phyloP scores from a whole-genome alignment of 345 rosid species.

The Zanthoxylum bungeanum region DNA sequence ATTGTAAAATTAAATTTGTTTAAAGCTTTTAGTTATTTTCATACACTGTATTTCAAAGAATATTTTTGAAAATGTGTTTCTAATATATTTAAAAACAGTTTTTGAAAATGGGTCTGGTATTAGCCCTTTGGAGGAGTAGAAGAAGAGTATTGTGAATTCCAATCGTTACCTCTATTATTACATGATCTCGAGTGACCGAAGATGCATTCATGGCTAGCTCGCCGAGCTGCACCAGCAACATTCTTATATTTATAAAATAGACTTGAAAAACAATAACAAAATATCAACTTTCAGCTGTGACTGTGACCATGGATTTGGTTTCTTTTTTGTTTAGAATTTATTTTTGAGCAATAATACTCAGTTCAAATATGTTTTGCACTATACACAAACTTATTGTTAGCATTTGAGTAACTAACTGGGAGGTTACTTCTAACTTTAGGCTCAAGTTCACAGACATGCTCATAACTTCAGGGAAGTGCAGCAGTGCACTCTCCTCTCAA shows the following conservation, averaged over 20 bases:
- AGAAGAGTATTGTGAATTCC: background rate
- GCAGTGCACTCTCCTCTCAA: slow-evolving; percentile 95
- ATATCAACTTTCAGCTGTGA: too few species aligned
- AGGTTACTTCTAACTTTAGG: slow-evolving; percentile 37
- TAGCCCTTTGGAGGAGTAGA: background rate
- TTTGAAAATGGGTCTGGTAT: background rate
- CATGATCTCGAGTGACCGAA: too few species aligned
- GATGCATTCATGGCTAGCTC: too few species aligned
- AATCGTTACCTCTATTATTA: too few species aligned
- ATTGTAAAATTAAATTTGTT: too few species aligned
- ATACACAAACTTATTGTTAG: background rate
- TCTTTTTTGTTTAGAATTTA: too few species aligned
- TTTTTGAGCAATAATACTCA: background rate
- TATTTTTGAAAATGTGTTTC: background rate
- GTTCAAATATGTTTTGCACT: background rate
- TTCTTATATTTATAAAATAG: too few species aligned
- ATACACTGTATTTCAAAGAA: too few species aligned
- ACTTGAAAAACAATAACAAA: too few species aligned
- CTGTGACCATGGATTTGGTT: too few species aligned
- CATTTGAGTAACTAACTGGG: slow-evolving; percentile 1
- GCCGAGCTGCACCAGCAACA: too few species aligned
- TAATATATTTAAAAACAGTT: background rate
- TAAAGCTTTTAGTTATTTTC: too few species aligned
- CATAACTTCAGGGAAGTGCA: slow-evolving; percentile 98
- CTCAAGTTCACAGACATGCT: slow-evolving; percentile 93